Evolutionary conservation across 768 basidiomycete species (phyloP), one percentile per base, ranked within the genome.

Genomic region (Cyclocybe aegerita): DNA sequence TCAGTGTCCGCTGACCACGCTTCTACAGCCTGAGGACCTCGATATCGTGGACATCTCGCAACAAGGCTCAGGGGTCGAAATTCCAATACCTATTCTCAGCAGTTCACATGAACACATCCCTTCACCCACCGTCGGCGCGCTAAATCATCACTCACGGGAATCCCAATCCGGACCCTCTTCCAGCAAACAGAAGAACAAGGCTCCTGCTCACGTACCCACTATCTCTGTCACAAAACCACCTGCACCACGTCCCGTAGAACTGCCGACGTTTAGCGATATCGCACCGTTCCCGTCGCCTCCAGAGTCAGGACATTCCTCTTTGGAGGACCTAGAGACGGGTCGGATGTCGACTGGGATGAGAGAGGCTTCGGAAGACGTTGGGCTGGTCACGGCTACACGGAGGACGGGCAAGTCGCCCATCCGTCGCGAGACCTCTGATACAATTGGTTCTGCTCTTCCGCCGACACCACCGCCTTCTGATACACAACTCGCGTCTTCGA

Each of bases 191-290:
- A 40, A 48, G 48, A 44, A n/a, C 53, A 39, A 23, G 23, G 23
- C 23, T 23, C 61, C 65, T 15, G 46, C 54, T 15, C 41, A 66
- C 50, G 48, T 83, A 46, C 85, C 86, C 17, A 75, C 70, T 10
- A 82, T 86, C 47, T 79, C 83, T 15, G 68, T 88, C 49, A 83
- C 85, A 31, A 89, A 83, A 69, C 77, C 85, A 7, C 88, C 89
- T 2, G 82, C 79, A 0, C 90, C 90, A 10, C 66, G 73, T 46
- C 89, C 89, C 40, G 80, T 92, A 9, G 76, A 78, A 46, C 70
- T 92, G 14, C 90, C 90, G 1, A 87, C 81, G 12, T 71, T 75
- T 17, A 75, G 72, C 34, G 85, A 87, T 58, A 83, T 88, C 34
- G 67, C 72, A 15, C 53, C 75, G 16, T 61, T 69, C 10, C 70